Evolutionary conservation across 257 asterid species (phyloP).

Genomic region (Solanum commersonii): DNA sequence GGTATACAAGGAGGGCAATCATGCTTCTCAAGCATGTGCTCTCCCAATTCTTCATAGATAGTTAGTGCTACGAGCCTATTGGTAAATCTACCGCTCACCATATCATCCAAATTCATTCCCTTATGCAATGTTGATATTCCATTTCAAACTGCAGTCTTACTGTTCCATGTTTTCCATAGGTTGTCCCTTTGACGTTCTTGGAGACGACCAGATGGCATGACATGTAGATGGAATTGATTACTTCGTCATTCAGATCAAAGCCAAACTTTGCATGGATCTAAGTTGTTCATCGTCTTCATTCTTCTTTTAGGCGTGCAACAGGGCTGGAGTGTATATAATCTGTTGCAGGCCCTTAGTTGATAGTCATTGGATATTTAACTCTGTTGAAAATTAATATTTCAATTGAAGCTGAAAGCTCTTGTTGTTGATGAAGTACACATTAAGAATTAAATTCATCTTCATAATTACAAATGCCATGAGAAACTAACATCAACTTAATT

Average conservation of each 20-base stretch:
- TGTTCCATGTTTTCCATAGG: background rate
- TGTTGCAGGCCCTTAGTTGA: background rate
- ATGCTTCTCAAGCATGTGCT: slow-evolving; percentile 76
- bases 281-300: background rate
- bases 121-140: background rate
- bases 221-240: background rate
- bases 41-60: slow-evolving; percentile 38
- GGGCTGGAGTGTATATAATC: background rate
- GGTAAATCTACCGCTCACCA: background rate
- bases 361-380: background rate
- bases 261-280: background rate
- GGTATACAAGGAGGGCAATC: slow-evolving; percentile 55
- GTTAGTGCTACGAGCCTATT: background rate
- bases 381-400: background rate
- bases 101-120: background rate
- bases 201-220: background rate
- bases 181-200: background rate
- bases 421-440: background rate
- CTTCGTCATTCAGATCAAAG: background rate
- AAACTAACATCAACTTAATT: background rate
- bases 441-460: background rate
- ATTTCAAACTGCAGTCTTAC: background rate
- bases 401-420: background rate
- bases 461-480: background rate
- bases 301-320: background rate